Conservation (phyloP, 2,329 filamentous ascomycete genomes). For the Celoporthe dispersa region DNA sequence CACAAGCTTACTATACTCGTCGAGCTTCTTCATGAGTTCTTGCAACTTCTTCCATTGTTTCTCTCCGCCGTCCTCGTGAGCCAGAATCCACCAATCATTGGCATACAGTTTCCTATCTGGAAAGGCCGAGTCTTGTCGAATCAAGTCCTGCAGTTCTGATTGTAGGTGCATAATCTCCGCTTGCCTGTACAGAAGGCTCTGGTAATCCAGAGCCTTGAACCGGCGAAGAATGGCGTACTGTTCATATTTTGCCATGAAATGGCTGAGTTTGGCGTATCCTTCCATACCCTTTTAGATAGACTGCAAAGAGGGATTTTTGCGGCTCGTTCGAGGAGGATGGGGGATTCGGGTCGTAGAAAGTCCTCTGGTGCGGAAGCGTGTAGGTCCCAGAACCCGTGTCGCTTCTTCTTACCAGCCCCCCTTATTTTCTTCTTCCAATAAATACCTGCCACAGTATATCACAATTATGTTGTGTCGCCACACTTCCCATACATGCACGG, state of each 20-base stretch:
- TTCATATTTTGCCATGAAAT: conserved; percentile 36
- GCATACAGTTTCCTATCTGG: conserved; percentile 15
- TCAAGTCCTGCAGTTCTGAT: conserved; percentile 30
- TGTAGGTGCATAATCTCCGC: conserved; percentile 37
- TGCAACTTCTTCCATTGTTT: conserved; percentile 33
- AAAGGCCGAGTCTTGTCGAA: conserved; percentile 18
- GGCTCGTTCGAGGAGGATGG: background rate
- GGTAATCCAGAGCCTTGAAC: conserved; percentile 35
- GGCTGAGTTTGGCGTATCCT: conserved; percentile 33
- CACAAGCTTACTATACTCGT: conserved; percentile 32
- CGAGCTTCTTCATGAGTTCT: conserved; percentile 31
- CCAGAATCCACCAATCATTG: conserved; percentile 33
- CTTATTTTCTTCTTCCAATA: background rate
- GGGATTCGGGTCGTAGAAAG: background rate
- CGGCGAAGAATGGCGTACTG: conserved; percentile 36
- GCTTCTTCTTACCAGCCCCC: background rate
- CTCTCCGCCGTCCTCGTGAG: conserved; percentile 18
- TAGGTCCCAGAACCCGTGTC: background rate
- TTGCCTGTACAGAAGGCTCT: conserved; percentile 38
- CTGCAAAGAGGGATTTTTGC: background rate
- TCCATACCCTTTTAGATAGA: conserved; percentile 28
- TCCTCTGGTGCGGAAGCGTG: background rate
- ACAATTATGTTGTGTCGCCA: background rate
- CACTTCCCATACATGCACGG: background rate
- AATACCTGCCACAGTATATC: too few relatives aligned